Evolutionary conservation across 352 stramenopile species (phyloP).

Genomic region (Pythium apleroticum): DNA sequence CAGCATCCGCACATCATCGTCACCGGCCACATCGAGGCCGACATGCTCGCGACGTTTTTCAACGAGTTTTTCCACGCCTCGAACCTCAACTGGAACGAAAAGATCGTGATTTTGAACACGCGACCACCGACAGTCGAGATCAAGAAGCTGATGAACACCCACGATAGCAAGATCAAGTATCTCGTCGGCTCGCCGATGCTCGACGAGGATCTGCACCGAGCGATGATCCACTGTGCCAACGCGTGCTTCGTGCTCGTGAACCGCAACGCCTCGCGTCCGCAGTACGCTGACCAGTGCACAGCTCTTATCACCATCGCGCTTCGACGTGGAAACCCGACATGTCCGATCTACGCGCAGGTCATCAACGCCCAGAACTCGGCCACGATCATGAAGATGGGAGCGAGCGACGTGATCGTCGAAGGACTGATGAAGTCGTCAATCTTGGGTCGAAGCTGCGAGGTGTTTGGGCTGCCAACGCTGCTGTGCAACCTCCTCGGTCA

Average conservation of each 20-base stretch:
- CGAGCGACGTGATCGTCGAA: slow-evolving; percentile 68
- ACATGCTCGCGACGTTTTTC: slow-evolving; percentile 72
- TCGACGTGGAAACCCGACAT: slow-evolving; percentile 62
- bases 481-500: slow-evolving; percentile 67
- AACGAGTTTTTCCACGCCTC: slow-evolving; percentile 82
- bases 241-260: slow-evolving; percentile 78
- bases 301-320: slow-evolving; percentile 75
- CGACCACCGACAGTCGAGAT: slow-evolving; percentile 58
- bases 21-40: slow-evolving; percentile 66
- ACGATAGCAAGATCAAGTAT: slow-evolving; percentile 83
- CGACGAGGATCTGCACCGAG: slow-evolving; percentile 71
- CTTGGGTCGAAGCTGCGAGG: slow-evolving; percentile 61
- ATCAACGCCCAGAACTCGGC: slow-evolving; percentile 64
- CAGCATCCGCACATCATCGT: slow-evolving; percentile 76
- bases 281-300: slow-evolving; percentile 71
- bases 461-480: slow-evolving; percentile 63
- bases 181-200: slow-evolving; percentile 80
- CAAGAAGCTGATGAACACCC: slow-evolving; percentile 70
- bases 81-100: slow-evolving; percentile 84
- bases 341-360: slow-evolving; percentile 78
- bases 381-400: slow-evolving; percentile 73
- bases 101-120: slow-evolving; percentile 75
- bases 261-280: slow-evolving; percentile 42
- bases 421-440: slow-evolving; percentile 76
- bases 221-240: slow-evolving; percentile 46